These are phyloP conservation scores for Phytophthora ramorum DNA, from an alignment of 352 stramenopile genomes.

Conservation along the genomic window DNA sequence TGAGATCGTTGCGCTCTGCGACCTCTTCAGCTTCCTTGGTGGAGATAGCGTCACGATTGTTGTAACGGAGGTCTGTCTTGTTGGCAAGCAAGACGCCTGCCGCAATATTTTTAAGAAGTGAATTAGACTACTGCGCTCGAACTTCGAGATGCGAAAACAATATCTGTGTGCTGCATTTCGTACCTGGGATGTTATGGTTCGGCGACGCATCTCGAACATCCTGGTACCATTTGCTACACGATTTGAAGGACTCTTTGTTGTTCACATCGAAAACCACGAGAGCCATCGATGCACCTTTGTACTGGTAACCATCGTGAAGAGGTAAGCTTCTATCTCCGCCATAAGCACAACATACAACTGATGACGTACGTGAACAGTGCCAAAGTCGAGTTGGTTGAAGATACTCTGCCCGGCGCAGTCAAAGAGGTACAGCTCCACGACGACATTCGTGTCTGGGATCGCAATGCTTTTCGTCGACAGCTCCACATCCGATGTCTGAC, in stretches of 20 bases:
- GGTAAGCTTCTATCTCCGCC: not conserved
- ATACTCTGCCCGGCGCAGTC: constrained; percentile 94
- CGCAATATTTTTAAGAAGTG: not conserved
- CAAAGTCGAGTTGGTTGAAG: constrained; percentile 95
- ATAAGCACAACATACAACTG: not conserved
- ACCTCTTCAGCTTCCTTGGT: constrained; percentile 78
- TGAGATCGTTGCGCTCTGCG: constrained; percentile 77
- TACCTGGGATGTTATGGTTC: constrained; percentile 81
- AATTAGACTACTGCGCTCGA: not conserved
- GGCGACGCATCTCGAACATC: constrained; percentile 74
- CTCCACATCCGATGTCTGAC: constrained; percentile 91
- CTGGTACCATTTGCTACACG: constrained; percentile 84
- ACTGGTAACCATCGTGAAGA: constrained; percentile 30
- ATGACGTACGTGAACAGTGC: constrained; percentile 67
- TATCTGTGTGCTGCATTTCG: not conserved
- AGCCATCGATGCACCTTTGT: constrained; percentile 80
- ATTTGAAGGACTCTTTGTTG: constrained; percentile 90
- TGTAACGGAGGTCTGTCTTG: constrained; percentile 81
- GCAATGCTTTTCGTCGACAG: constrained; percentile 91
- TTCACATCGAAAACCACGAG: constrained; percentile 87
- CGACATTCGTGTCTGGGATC: constrained; percentile 89
- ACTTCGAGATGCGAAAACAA: not conserved
- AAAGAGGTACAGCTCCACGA: constrained; percentile 95
- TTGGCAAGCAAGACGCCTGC: constrained; percentile 77
- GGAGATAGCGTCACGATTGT: constrained; percentile 77